These are phyloP conservation scores for Chalciporus chontae DNA, from an alignment of 768 basidiomycete species.

Conservation along the genomic window DNA sequence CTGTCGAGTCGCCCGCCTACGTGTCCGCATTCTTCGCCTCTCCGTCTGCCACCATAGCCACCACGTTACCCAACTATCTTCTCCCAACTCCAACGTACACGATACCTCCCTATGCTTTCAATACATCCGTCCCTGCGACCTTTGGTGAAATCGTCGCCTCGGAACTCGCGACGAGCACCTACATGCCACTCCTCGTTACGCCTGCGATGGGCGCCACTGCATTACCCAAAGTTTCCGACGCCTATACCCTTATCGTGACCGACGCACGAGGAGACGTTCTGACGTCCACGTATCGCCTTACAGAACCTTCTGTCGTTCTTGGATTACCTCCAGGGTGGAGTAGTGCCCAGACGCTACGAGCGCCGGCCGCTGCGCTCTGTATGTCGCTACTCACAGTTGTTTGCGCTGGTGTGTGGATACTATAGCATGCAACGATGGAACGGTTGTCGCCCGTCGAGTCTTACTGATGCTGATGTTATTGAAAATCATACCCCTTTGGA, in stretches of 20 bases:
- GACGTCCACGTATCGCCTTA: conserved; percentile 51
- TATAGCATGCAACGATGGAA: conserved; percentile 7
- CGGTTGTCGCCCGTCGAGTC: not conserved
- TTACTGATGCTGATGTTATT: not conserved
- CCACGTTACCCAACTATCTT: conserved; percentile 69
- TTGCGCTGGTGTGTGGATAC: conserved; percentile 13
- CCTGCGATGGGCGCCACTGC: conserved; percentile 45
- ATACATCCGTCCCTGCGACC: conserved; percentile 56
- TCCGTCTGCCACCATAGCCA: conserved; percentile 58
- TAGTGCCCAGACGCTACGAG: conserved; percentile 9
- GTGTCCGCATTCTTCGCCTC: conserved; percentile 56
- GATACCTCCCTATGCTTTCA: conserved; percentile 65
- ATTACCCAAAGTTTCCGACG: conserved; percentile 52
- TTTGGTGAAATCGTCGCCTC: conserved; percentile 54
- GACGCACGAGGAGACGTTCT: conserved; percentile 48
- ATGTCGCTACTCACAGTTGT: conserved; percentile 10
- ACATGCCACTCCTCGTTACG: conserved; percentile 52
- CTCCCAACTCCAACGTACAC: conserved; percentile 62
- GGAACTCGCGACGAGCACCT: conserved; percentile 71
- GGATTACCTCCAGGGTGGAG: conserved; percentile 65
- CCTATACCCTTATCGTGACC: conserved; percentile 57
- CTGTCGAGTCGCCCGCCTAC: conserved; percentile 37
- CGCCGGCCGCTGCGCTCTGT: conserved; percentile 10
- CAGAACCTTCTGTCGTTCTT: conserved; percentile 47
- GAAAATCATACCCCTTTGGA: not conserved